These are phyloP conservation scores for Boletus tylopilopsis DNA, from an alignment of 768 basidiomycete species.

Conservation along the genomic window DNA sequence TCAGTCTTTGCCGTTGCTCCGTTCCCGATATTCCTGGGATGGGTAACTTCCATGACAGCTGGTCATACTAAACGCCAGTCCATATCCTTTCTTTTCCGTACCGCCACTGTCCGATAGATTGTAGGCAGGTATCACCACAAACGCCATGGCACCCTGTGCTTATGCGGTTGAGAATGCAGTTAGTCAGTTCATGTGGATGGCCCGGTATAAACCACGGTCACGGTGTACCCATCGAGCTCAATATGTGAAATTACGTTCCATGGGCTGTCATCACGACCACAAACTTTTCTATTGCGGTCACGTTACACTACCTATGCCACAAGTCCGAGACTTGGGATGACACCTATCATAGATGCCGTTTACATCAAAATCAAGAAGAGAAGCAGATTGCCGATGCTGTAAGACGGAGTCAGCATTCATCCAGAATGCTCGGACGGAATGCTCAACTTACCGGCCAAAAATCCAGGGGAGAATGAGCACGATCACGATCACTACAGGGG, in stretches of 20 bases:
- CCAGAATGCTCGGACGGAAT: too few relatives aligned
- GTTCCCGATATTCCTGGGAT: conserved; percentile 66
- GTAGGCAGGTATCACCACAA: conserved; percentile 60
- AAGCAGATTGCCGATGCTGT: conserved; percentile 65
- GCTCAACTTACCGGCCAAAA: too few relatives aligned
- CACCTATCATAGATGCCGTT: conserved; percentile 56
- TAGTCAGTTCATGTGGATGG: conserved; percentile 77
- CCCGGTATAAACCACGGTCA: conserved; percentile 65
- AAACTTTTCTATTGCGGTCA: conserved; percentile 49
- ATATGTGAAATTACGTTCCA: conserved; percentile 56
- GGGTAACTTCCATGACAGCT: conserved; percentile 62
- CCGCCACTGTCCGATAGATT: not conserved
- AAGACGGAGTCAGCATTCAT: too few relatives aligned
- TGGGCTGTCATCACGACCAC: conserved; percentile 70
- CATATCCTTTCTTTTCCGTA: not conserved
- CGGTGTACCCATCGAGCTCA: conserved; percentile 1
- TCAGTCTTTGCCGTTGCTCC: conserved; percentile 62
- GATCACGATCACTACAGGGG: too few relatives aligned
- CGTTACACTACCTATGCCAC: conserved; percentile 61
- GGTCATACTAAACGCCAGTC: conserved; percentile 71
- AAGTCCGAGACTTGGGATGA: conserved; percentile 49
- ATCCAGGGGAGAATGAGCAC: too few relatives aligned
- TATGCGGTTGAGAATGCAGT: conserved; percentile 78
- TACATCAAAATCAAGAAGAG: conserved; percentile 59
- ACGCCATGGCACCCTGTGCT: conserved; percentile 66